Base-by-base conservation (phyloP, 225 moss, liverwort and hornwort genomes). In the Thuidium tamariscinum region DNA sequence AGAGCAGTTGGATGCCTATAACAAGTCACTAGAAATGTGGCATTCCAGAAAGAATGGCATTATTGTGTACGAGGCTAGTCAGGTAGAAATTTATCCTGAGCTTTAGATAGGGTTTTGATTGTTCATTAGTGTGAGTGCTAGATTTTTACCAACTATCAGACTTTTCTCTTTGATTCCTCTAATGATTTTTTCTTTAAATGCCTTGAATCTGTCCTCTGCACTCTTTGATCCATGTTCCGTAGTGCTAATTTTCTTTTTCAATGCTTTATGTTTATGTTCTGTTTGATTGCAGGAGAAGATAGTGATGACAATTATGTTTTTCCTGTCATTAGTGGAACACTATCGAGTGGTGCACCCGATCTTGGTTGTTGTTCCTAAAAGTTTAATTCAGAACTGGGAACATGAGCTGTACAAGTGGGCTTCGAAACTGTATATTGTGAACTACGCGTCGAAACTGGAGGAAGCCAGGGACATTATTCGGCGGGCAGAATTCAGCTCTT, bases 271-370 rank as follows among this genome's bases (percentile, higher is more conserved):
- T 72, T 84, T 64, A 27, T 86, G 42, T 84, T 69, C 20, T 78
- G 59, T 79, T 81, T 85, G 83, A 75, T 52, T 92, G 88, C 95
- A 98, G 98, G 98, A 97, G 87, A 95, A 95, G 82, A 91, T 94
- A 82, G 92, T 92, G 83, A 93, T 92, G 76, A 93, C 94, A 41
- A 91, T 95, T 46, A 86, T 92, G 80, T 97, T 98, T 85, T 89
- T 98, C 63, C 90, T 97, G 66, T 95, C 96, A 78, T 81, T 98
- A 89, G 93, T 95, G 86, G 95, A 96, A 91, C 92, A 94, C 60
- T 96, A 85, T 77, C 88, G 93, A 86, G 91, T 93, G 75, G 92
- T 88, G 85, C 94, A 80, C 72, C 96, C 97, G 69, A 92, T 97
- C 62, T 91, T 98, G 83, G 91, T 98, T 56, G 90, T 96, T 82